These are phyloP conservation scores for Flaveria brownii DNA, from an alignment of 129 eudicot species.

Conservation along the genomic window DNA sequence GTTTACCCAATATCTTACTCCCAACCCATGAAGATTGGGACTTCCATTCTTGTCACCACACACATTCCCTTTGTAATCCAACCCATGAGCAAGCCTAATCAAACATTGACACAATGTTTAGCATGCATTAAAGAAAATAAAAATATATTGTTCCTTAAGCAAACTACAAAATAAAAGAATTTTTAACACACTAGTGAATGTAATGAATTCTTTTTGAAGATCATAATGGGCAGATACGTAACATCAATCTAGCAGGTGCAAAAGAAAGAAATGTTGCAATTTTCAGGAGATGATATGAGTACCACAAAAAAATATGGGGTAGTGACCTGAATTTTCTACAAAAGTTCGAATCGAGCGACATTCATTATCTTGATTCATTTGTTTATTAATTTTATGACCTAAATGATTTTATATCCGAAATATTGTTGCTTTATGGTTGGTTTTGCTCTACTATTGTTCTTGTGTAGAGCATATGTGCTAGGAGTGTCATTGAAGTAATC, in stretches of 20 bases:
- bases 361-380: conserved; percentile 12
- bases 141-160: conserved; percentile 6
- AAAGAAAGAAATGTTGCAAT: neutral
- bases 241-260: neutral
- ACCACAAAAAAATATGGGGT: neutral
- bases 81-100: conserved; percentile 70
- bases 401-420: conserved; percentile 1
- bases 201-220: neutral
- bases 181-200: neutral
- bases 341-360: neutral
- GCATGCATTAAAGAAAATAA: conserved; percentile 4
- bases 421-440: conserved; percentile 22
- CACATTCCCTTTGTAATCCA: conserved; percentile 94
- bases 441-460: conserved; percentile 16
- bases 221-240: neutral
- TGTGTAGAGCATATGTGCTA: conserved; percentile 27
- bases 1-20: conserved; percentile 83
- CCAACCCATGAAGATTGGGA: conserved; percentile 72
- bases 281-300: conserved; percentile 5
- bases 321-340: neutral
- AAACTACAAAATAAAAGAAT: neutral
- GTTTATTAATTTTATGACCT: neutral
- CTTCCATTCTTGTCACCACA: conserved; percentile 83
- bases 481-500: conserved; percentile 35
- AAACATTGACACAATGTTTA: conserved; percentile 27